Evolutionary conservation across 176 grass and related monocot genomes (phyloP), one percentile per base, ranked within the genome.

Genomic region (Ensete glaucum): DNA sequence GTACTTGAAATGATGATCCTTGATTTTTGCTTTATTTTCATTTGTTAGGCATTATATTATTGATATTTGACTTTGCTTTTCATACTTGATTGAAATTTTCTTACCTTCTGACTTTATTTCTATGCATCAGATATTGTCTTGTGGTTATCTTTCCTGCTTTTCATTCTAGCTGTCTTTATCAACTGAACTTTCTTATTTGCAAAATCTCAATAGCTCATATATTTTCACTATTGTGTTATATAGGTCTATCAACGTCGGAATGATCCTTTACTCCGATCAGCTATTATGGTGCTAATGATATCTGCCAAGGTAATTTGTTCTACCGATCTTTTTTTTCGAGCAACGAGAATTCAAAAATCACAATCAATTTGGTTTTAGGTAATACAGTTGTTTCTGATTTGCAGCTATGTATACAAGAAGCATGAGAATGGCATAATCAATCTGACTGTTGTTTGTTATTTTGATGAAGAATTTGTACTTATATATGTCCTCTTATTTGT

Each of bases 251-350:
- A 82, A 63, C 64, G 73, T 75, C 88, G 62, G 82, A 82, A 69
- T n/a, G 82, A 93, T 68, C 53, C 50, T 34, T 74, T 50, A 76
- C 76, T 98, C 70, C 81, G 87, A 50, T 83, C 85, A 66, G 77
- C 88, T 34, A 25, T 93, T 63, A 83, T 93, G 86, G 73, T 98
- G 71, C 82, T 93, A 50, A 54, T 85, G 57, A 91, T 98, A 80
- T 87, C 94, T 64, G 89, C 85, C 75, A 98, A 98, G 94, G 94
- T 98, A 85, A 73, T 54, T 11, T 70, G 29, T 76, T 71, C 50
- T 52, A 8, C 27, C 52, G 19, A 8, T 26, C 12, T 52, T 27
- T 65, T 65, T 69, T 69, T 48, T 69, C 49, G 11, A 15, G 1
- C 2, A 25, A 13, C 14, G 63, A 23, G n/a, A 60, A n/a, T 8